Base-by-base conservation (phyloP, 148 eudicot genomes). In the Heliosperma pusillum region DNA sequence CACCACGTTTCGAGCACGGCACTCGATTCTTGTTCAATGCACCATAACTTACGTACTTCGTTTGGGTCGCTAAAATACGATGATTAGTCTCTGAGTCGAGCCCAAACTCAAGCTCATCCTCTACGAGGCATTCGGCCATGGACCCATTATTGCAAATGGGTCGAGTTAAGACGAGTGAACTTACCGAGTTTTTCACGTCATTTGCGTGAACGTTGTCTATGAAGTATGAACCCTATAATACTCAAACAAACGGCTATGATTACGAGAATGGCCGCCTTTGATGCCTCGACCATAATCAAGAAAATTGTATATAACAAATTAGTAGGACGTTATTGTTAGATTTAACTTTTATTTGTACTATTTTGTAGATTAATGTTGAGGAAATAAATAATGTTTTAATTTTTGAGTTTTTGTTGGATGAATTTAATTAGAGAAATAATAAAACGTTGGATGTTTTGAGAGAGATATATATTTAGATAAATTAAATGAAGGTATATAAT, bases 1-100 rank as follows among this genome's bases (percentile, higher is more conserved):
- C 88, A 45, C 93, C 91, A 47, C 91, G 89, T 1, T 76, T 69
- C 0, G 89, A 87, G 74, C 93, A 89, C 0, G 90, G 93, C 3
- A 80, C 80, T 19, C 67, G 83, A 78, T 90, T 85, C 81, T 76
- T 85, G 70, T 75, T 83, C 78, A 90, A 71, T 42, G 91, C 88
- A 66, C 79, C 89, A 36, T 89, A 89, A 74, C 93, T 86, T 69
- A 89, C 84, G 78, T 81, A 86, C 17, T 50, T 50, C 0, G 22
- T 33, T 3, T 19, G 33, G 0, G 81, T 36, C 11, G 79, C 79
- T 45, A 81, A 76, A 50, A 78, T 81, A 2, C 86, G 79, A 15
- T 82, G 62, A 7, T 69, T 61, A 17, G 62, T 72, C 11, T 80
- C 77, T n/a, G 85, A 76, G 68, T 83, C 85, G 6, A 83, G 57